phyloP scores from a whole-genome alignment of 2,329 filamentous ascomycete species.

The Ascocoryne sarcoides region DNA sequence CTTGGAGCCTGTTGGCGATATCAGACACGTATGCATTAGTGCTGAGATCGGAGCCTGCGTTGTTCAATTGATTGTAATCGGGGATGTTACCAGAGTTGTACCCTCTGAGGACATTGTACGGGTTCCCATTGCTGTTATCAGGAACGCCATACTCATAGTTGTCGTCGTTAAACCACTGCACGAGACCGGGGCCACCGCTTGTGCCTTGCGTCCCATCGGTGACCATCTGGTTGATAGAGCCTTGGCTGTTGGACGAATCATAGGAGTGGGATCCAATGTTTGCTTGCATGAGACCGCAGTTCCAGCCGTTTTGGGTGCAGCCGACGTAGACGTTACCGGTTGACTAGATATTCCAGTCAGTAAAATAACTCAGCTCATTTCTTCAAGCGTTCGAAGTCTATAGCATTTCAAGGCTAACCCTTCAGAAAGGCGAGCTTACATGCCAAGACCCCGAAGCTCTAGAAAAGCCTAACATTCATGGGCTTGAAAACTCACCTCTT shows the following conservation, averaged over 20 bases:
- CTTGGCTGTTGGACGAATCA: slow-evolving; percentile 11
- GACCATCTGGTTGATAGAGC: slow-evolving; percentile 22
- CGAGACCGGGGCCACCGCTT: slow-evolving; percentile 13
- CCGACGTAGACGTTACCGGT: slow-evolving; percentile 19
- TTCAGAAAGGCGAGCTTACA: too few species aligned
- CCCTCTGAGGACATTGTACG: slow-evolving; percentile 22
- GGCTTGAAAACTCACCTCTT: slow-evolving; percentile 18
- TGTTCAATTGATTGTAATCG: slow-evolving; percentile 19
- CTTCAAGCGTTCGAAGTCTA: too few species aligned
- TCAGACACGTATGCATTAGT: slow-evolving; percentile 26
- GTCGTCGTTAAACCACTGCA: slow-evolving; percentile 10
- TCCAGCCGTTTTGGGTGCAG: slow-evolving; percentile 17
- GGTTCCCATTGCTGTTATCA: slow-evolving; percentile 7
- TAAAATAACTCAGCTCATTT: too few species aligned
- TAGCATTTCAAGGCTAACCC: too few species aligned
- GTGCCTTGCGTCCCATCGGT: slow-evolving; percentile 22
- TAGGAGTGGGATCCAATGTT: slow-evolving; percentile 16
- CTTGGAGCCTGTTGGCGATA: slow-evolving; percentile 23
- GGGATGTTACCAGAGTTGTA: slow-evolving; percentile 27
- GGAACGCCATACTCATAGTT: neutral
- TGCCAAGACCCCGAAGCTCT: too few species aligned
- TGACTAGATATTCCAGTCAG: too few species aligned
- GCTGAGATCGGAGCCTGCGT: slow-evolving; percentile 19
- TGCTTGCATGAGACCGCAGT: slow-evolving; percentile 24
- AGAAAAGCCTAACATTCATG: too few species aligned